Base-by-base conservation (phyloP, 441 rosid species). In the Oxalis stricta region DNA sequence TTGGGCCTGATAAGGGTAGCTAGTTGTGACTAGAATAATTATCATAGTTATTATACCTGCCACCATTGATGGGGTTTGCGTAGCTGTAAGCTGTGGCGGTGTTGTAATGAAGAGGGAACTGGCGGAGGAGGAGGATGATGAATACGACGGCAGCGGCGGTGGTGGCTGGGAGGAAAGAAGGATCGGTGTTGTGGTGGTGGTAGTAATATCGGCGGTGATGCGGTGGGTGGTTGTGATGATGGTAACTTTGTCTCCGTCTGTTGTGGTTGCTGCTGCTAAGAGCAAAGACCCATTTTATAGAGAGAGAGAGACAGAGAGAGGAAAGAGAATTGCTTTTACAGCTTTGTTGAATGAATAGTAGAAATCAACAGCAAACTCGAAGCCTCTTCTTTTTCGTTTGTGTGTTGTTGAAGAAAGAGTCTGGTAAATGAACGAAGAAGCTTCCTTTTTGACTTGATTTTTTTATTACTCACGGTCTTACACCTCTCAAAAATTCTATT, bases 231-330 rank as follows among this genome's bases (percentile, higher is more conserved):
- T 1, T 37, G 52, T 5, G 67, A 50, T 44, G 79, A 58, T 57
- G 59, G 31, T 48, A 47, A 41, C 69, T 50, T 44, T 66, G 62
- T 62, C 92, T 71, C 47, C 97, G 64, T 21, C 84, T 59, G 52
- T 50, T 59, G 51, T 50, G 64, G 68, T 82, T 79, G 52, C 64
- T n/a, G n/a, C n/a, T n/a, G n/a, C n/a, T n/a, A n/a, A n/a, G n/a
- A 75, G 30, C 91, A 81, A 63, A 73, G 64, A 13, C 97, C 93
- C 97, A 77, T 84, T 28, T 46, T 33, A 21, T 6, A 8, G 16
- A 29, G 23, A 46, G 30, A n/a, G 18, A 46, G 34, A 42, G 38
- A 37, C n/a, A n/a, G 5, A 37, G 46, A 23, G 17, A 18, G 11
- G 28, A 55, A 52, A 41, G 23, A 31, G 35, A 39, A 33, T 19